Evolutionary conservation across 2,329 filamentous ascomycete species (phyloP), one percentile per base, ranked within the genome.

Genomic region (Trichoderma atrobrunneum): DNA sequence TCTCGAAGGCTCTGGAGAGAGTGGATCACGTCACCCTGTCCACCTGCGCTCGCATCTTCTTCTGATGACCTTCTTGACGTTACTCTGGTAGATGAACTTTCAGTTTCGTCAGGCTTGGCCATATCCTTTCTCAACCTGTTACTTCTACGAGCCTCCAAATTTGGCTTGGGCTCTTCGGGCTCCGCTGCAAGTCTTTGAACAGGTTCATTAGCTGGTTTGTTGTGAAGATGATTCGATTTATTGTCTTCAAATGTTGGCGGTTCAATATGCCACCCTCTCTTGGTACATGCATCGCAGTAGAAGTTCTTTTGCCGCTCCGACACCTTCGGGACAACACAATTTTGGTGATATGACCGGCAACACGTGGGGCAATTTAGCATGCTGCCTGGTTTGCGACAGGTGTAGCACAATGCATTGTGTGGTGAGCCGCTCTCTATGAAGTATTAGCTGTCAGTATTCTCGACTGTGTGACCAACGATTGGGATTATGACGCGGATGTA

Each of bases 1-100:
- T 68, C 65, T 6, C 65, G 54, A 4, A 68, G 65, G 54, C 65
- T 68, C 16, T 68, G 65, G 12, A 68, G 54, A 43, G 65, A 68
- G 34, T 54, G 65, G 30, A 68, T 32, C n/a, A 68, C 65, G 26
- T 68, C 54, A 12, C 54, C 65, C 36, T 60, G 65, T 24, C 24
- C 54, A 21, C 18, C 8, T 18, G 18, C 1, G 28, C 34, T 11
- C 1, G 62, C 7, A 6, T 51, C 43, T 18, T 11, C 36, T 34
- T 16, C 51, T 48, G 34, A 24, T 18, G n/a, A 6, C 12, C 16
- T 68, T 36, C 65, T 24, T 18, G 54, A 28, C 6, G 7, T 8
- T 12, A n/a, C 16, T 2, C 12, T 3, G 5, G 32, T 26, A 12
- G 24, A 59, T 48, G 24, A 12, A 1, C 16, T 16, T 8, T 18